A percentile compares a stretch with the other conserved stretches of the same genome.
phyloP scores from a whole-genome alignment of 1,284 basidiomycete species.

The Ustilago tritici region DNA sequence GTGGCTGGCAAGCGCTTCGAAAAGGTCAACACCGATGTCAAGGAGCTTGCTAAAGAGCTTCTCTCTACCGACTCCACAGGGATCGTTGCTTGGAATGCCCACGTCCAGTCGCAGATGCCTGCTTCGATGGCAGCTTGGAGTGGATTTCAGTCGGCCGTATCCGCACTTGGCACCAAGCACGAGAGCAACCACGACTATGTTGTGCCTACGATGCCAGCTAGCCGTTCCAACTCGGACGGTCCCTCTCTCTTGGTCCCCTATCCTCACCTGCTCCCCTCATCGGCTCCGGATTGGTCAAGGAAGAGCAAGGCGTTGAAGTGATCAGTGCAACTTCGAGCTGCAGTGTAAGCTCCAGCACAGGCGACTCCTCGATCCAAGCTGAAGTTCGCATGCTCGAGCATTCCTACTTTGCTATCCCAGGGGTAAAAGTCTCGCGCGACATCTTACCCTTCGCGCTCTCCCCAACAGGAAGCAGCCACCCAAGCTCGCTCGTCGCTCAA shows the following conservation, averaged over 20 bases:
- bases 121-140: slow-evolving; percentile 31
- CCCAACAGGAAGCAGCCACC: slow-evolving; percentile 9
- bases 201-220: slow-evolving; percentile 4
- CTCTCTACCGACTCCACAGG: slow-evolving; percentile 22
- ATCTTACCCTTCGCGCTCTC: slow-evolving; percentile 29
- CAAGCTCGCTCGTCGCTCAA: slow-evolving; percentile 22
- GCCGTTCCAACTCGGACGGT: slow-evolving; percentile 38
- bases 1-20: slow-evolving; percentile 35
- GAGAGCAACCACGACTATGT: slow-evolving; percentile 19
- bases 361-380: slow-evolving; percentile 18
- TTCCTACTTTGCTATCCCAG: slow-evolving; percentile 22
- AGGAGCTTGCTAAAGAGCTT: slow-evolving; percentile 33
- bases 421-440: slow-evolving; percentile 21
- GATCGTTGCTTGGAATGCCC: slow-evolving; percentile 44
- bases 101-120: slow-evolving; percentile 38
- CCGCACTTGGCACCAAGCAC: background rate
- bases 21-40: slow-evolving; percentile 31
- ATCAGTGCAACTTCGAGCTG: slow-evolving; percentile 23
- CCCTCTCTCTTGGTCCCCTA: slow-evolving; percentile 23
- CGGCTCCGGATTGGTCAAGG: slow-evolving; percentile 11
- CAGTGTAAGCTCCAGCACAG: slow-evolving; percentile 40
- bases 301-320: slow-evolving; percentile 14
- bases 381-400: slow-evolving; percentile 19
- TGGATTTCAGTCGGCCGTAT: slow-evolving; percentile 15
- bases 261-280: slow-evolving; percentile 21